Percentiles rank a stretch among this genome's conserved stretches.
Evolutionary conservation across 1,284 basidiomycete species (phyloP).

Genomic region (Vanrija humicola): DNA sequence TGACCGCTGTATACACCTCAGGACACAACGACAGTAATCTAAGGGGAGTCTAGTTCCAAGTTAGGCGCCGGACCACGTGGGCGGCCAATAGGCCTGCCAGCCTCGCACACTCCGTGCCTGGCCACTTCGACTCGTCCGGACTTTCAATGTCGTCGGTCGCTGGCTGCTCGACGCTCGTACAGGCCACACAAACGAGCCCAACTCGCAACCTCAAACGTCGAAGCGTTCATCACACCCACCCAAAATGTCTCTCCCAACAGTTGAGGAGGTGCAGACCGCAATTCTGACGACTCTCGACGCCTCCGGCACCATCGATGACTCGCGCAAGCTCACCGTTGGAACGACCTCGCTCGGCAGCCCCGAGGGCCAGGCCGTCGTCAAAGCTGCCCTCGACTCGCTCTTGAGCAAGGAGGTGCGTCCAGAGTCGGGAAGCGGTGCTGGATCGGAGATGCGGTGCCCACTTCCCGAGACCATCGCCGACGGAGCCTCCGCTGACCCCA

Average conservation of each 20-base stretch:
- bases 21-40: too few species aligned
- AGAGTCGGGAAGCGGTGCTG: constrained; percentile 12
- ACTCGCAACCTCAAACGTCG: not conserved
- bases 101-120: too few species aligned
- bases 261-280: constrained; percentile 70
- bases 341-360: constrained; percentile 48
- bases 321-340: constrained; percentile 63
- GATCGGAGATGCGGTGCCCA: too few species aligned
- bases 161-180: too few species aligned
- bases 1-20: too few species aligned
- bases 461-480: too few species aligned
- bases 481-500: not conserved
- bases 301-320: constrained; percentile 63
- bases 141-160: too few species aligned
- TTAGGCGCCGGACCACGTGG: too few species aligned
- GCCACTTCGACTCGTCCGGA: too few species aligned
- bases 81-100: not conserved
- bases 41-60: too few species aligned
- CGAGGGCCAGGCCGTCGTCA: constrained; percentile 71
- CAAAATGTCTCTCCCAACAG: constrained; percentile 22
- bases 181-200: not conserved
- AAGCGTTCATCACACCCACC: not conserved
- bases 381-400: constrained; percentile 84
- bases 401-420: constrained; percentile 71
- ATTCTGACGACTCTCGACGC: constrained; percentile 68